Evolutionary conservation across 202 grass and related monocot species (phyloP).

Genomic region (Saccharum hybrid): DNA sequence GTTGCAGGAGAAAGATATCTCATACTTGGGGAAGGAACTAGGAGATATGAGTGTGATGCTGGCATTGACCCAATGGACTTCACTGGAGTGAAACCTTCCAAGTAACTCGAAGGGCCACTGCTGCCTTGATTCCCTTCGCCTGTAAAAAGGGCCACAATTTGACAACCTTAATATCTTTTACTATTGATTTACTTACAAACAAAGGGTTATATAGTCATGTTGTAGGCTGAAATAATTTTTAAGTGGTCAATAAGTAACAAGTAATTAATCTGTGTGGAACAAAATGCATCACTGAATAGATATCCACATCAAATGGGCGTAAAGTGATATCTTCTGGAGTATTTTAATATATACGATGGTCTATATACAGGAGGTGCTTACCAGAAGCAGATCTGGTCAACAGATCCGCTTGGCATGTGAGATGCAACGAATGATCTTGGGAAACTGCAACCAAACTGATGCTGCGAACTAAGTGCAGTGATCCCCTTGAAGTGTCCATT

Average conservation of each 20-base stretch:
- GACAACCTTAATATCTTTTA: background rate
- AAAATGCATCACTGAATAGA: conserved; percentile 24
- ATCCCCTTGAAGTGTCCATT: conserved; percentile 70
- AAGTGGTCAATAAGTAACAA: background rate
- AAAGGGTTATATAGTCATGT: background rate
- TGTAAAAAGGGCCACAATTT: conserved; percentile 35
- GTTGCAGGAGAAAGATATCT: conserved; percentile 73
- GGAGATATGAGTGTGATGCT: conserved; percentile 62
- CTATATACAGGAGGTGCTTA: conserved; percentile 41
- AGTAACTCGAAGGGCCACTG: conserved; percentile 58
- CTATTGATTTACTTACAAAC: conserved; percentile 30
- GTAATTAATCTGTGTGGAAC: background rate
- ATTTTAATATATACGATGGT: background rate
- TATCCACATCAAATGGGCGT: conserved; percentile 28
- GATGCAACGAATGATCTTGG: conserved; percentile 79
- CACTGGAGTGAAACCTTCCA: conserved; percentile 88
- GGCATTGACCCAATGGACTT: conserved; percentile 74
- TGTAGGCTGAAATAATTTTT: conserved; percentile 19
- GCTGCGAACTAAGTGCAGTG: conserved; percentile 83
- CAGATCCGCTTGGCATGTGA: conserved; percentile 76
- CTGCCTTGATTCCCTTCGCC: conserved; percentile 68
- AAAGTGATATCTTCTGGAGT: conserved; percentile 15
- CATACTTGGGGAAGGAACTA: conserved; percentile 90
- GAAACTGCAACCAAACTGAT: conserved; percentile 91
- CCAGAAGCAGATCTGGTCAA: conserved; percentile 58